Evolutionary conservation across 2,329 filamentous ascomycete genomes (phyloP), one percentile per base, ranked within the genome.

Genomic region (Trichophyton verrucosum): DNA sequence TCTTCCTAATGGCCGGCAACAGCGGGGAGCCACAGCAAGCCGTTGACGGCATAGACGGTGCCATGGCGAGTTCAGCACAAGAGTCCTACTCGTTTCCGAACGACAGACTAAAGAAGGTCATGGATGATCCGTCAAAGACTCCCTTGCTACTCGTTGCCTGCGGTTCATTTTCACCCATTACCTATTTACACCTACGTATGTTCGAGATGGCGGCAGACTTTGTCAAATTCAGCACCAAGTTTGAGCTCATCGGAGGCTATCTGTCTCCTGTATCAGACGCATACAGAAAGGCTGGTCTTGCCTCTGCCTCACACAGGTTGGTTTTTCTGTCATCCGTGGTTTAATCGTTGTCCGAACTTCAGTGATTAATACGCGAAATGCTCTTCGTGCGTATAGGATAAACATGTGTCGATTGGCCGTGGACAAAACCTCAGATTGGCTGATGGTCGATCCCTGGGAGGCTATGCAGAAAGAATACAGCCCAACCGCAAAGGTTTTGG

Each of bases 401-500:
- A 84, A 86, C 64, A 96, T 96, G 91, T 95, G 90, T 74, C 82
- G 88, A 68, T 79, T 95, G 42, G 91, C 90, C 6, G 86, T 90
- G 24, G 73, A 76, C 30, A 81, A 87, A 66, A 86, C 88, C 58
- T 86, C 86, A 58, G 84, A 84, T 67, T 91, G 88, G 86, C 79
- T 95, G 63, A 90, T 90, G 84, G 88, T 94, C 53, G 90, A 95
- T 71, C 85, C 88, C 0, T 95, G 88, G 86, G 91, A 96, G 78
- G 88, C 89, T n/a, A 78, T 87, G 68, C 85, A 95, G 75, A 83
- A 86, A 69, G 81, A 88, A 66, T 97, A 96, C 71, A 86, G 90
- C 64, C 90, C 91, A 15, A 97, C 92, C 0, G 92, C 91, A 44
- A 83, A 87, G 67, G 91, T 96, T 46, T 79, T 96, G 57, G 90